These are phyloP conservation scores for Ramicandelaber brevisporus DNA, from an alignment of 192 early-diverging fungal species.

Conservation along the genomic window DNA sequence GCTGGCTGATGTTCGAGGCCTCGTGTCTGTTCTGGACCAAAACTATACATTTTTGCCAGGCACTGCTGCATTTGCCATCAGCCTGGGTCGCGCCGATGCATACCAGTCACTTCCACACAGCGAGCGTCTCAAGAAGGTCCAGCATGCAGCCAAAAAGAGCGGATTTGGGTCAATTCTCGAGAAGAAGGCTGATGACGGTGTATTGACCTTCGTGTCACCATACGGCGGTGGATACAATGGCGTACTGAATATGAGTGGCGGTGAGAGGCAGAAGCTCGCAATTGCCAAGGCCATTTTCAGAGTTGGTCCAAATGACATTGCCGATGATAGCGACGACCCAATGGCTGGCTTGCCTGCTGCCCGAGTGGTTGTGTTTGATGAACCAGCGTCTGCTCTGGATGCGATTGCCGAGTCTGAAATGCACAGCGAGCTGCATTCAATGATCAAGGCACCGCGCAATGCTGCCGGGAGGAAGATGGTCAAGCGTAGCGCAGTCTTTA, in stretches of 20 bases:
- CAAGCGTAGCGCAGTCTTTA: no score
- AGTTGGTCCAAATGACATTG: neutral
- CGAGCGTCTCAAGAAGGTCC: no score
- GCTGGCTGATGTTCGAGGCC: neutral
- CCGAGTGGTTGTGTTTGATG: slow-evolving; percentile 1
- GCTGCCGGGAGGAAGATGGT: no score
- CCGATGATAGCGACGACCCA: no score
- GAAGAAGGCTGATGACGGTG: neutral
- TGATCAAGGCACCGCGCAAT: no score
- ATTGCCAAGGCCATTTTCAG: slow-evolving; percentile 1
- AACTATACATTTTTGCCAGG: neutral
- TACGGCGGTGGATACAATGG: no score
- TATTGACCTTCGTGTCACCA: no score
- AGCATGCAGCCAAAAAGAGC: neutral
- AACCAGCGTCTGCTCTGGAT: slow-evolving; percentile 1
- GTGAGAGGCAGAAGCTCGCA: neutral
- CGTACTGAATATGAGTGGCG: slow-evolving; percentile 3
- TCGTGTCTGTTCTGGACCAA: neutral
- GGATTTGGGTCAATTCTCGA: neutral
- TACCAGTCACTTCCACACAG: neutral
- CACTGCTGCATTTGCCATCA: neutral
- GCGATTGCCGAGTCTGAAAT: neutral
- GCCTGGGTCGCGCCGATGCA: neutral
- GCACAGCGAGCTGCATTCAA: no score
- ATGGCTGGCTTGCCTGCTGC: no score